phyloP scores from a whole-genome alignment of 1,284 basidiomycete species.

The Moesziomyces antarcticus region DNA sequence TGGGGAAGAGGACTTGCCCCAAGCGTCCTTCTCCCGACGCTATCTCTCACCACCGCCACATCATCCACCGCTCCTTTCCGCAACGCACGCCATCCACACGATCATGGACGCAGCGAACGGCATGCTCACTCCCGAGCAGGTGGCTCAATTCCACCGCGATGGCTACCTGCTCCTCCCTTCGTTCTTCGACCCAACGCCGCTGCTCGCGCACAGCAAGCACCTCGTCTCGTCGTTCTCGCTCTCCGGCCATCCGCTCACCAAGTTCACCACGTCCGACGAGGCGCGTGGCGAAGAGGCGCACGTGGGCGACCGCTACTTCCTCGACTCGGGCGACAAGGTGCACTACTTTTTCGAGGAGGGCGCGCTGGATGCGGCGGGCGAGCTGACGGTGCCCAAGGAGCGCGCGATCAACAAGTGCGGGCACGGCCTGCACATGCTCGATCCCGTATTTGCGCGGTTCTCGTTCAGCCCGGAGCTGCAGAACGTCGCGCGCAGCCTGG shows the following conservation, averaged over 20 bases:
- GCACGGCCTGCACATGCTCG: constrained; percentile 78
- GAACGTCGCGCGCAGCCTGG: constrained; percentile 45
- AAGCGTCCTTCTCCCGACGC: neutral
- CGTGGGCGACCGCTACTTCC: constrained; percentile 87
- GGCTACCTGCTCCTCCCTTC: constrained; percentile 81
- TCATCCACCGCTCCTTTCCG: neutral
- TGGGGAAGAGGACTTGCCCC: neutral
- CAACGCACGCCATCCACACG: neutral
- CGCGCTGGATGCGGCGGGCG: constrained; percentile 69
- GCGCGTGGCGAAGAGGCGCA: constrained; percentile 35
- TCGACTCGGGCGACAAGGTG: constrained; percentile 81
- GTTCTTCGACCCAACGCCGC: constrained; percentile 77
- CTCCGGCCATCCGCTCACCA: constrained; percentile 86
- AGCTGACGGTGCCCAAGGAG: constrained; percentile 33
- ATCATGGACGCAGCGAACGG: constrained; percentile 1
- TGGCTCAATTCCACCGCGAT: constrained; percentile 54
- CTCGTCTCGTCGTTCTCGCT: constrained; percentile 81
- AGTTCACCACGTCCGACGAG: constrained; percentile 79
- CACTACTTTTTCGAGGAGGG: constrained; percentile 88
- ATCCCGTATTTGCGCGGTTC: constrained; percentile 75
- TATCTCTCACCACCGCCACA: neutral
- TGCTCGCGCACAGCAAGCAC: constrained; percentile 76
- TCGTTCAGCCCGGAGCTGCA: constrained; percentile 38
- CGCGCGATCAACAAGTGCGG: constrained; percentile 58
- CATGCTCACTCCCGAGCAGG: constrained; percentile 36